Evolutionary conservation across 2,329 filamentous ascomycete species (phyloP).

Genomic region (Immersiporthe knoxdaviesiana): DNA sequence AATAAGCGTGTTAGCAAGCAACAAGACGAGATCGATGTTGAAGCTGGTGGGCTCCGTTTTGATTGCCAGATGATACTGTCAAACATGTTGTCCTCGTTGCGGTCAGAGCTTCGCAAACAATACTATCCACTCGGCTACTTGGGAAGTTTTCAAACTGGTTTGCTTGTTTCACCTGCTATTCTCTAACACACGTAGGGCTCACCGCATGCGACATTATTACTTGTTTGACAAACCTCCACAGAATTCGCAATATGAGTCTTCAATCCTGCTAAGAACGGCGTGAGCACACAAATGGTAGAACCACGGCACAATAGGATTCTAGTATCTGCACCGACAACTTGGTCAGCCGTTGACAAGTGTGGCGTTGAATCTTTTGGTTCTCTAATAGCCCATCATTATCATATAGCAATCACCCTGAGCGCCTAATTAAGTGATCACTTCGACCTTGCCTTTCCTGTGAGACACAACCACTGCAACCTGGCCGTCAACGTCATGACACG

Average conservation of each 20-base stretch:
- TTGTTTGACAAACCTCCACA: background rate
- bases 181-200: no score
- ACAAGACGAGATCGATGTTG: background rate
- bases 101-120: background rate
- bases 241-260: background rate
- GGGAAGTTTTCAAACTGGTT: background rate
- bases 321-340: no score
- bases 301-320: no score
- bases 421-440: background rate
- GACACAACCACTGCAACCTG: slow-evolving; percentile 3
- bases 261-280: no score
- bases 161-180: background rate
- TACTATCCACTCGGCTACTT: background rate
- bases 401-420: background rate
- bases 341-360: no score
- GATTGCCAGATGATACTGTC: background rate
- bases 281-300: no score
- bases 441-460: slow-evolving; percentile 14
- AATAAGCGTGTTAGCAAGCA: no score
- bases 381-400: no score
- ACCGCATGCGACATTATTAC: background rate
- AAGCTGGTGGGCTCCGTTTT: background rate
- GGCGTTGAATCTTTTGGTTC: no score
- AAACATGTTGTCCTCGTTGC: background rate
- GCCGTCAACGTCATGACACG: background rate